Conservation (phyloP, 768 basidiomycete genomes). For the Gymnopilus dilepis region DNA sequence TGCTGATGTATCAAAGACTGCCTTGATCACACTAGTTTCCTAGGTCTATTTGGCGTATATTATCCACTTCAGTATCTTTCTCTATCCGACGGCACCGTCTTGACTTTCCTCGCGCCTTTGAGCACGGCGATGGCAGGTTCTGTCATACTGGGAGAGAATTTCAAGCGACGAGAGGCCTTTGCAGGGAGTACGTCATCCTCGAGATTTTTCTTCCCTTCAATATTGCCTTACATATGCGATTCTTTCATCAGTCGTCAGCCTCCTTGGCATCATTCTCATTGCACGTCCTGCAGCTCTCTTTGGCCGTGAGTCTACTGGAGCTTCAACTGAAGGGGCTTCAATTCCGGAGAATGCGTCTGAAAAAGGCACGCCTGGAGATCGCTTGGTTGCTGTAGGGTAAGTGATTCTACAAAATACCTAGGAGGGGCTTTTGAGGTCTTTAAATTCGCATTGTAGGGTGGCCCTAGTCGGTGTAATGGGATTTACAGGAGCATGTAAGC, state of each 20-base stretch:
- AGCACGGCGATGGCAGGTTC: conserved; percentile 64
- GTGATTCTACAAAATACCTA: no score
- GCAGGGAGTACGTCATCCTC: conserved; percentile 45
- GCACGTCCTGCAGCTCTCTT: conserved; percentile 80
- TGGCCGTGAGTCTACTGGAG: conserved; percentile 36
- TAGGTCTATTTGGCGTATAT: conserved; percentile 69
- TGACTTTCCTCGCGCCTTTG: conserved; percentile 77
- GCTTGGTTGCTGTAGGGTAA: conserved; percentile 54
- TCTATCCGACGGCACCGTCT: conserved; percentile 75
- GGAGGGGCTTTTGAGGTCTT: no score
- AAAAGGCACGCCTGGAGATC: conserved; percentile 35
- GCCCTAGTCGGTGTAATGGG: conserved; percentile 68
- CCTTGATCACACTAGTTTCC: conserved; percentile 62
- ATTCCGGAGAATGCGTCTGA: conserved; percentile 28
- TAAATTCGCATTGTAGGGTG: no score
- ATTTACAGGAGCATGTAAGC: conserved; percentile 71
- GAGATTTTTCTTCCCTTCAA: background rate
- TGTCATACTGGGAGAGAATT: conserved; percentile 57
- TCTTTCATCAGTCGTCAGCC: conserved; percentile 70
- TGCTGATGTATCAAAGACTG: no score
- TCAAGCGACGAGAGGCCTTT: conserved; percentile 56
- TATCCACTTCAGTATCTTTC: conserved; percentile 76
- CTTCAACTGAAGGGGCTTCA: background rate
- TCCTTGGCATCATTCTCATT: conserved; percentile 80
- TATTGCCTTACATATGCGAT: no score